Evolutionary conservation across 495 filamentous ascomycete genomes (phyloP).

Genomic region (Parathielavia hyrcaniae): DNA sequence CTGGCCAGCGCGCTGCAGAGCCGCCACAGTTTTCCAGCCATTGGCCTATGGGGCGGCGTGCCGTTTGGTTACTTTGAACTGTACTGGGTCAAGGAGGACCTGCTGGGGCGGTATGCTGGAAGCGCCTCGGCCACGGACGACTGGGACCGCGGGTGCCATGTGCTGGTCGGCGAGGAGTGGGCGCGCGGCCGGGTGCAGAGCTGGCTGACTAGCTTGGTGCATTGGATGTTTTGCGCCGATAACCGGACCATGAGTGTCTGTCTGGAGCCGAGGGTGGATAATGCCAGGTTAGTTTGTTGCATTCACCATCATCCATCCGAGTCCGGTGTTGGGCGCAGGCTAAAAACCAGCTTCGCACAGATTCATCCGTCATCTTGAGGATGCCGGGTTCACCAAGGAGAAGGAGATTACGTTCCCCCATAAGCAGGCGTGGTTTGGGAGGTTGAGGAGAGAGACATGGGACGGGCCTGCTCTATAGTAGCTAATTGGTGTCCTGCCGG

Average conservation of each 20-base stretch:
- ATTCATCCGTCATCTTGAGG: conserved; percentile 67
- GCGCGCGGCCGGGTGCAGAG: conserved; percentile 71
- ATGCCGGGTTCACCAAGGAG: conserved; percentile 81
- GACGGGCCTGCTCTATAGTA: conserved; percentile 64
- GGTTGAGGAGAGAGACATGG: conserved; percentile 76
- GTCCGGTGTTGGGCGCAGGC: conserved; percentile 7
- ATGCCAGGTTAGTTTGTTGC: conserved; percentile 61
- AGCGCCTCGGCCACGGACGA: conserved; percentile 55
- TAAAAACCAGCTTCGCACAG: conserved; percentile 40
- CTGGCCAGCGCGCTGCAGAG: conserved; percentile 56
- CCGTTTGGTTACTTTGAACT: conserved; percentile 98
- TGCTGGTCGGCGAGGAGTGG: conserved; percentile 87
- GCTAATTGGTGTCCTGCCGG: too few relatives aligned
- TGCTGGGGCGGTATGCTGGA: conserved; percentile 60
- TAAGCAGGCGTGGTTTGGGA: conserved; percentile 86
- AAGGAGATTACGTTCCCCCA: conserved; percentile 83
- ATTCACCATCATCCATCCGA: neutral
- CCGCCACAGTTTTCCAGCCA: conserved; percentile 78
- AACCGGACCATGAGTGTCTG: conserved; percentile 72
- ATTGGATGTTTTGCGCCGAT: conserved; percentile 76
- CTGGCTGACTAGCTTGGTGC: conserved; percentile 82
- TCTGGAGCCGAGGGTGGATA: conserved; percentile 89
- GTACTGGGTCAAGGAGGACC: conserved; percentile 97
- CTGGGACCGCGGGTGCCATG: conserved; percentile 84
- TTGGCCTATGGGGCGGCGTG: conserved; percentile 89